Conservation (phyloP, 2,329 filamentous ascomycete species). For the Cladosporium sp. region DNA sequence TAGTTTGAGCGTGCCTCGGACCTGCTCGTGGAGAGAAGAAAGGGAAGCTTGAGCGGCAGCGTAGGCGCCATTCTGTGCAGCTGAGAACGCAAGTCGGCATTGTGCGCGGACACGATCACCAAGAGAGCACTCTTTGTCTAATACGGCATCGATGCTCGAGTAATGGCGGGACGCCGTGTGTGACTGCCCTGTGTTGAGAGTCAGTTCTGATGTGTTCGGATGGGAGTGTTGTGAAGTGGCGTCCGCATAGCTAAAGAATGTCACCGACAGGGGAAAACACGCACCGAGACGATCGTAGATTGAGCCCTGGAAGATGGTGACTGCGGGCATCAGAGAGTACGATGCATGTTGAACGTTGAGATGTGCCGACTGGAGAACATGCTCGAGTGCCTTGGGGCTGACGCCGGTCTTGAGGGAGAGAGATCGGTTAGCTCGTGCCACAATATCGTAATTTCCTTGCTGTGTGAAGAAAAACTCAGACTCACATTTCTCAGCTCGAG, state of each 20-base stretch:
- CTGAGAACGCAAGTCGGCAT: conserved; percentile 65
- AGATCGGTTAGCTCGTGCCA: too few relatives aligned
- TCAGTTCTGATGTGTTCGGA: not conserved
- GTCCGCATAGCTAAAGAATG: not conserved
- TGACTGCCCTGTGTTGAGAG: conserved; percentile 40
- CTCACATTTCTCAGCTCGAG: conserved; percentile 42
- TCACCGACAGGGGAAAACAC: conserved; percentile 31
- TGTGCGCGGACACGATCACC: conserved; percentile 76
- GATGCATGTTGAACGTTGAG: conserved; percentile 75
- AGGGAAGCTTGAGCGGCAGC: conserved; percentile 61
- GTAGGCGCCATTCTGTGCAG: conserved; percentile 65
- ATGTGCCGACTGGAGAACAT: conserved; percentile 77
- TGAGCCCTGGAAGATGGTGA: conserved; percentile 67
- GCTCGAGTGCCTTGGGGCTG: conserved; percentile 61
- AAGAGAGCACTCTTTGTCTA: conserved; percentile 59
- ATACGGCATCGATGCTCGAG: conserved; percentile 72
- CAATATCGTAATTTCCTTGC: too few relatives aligned
- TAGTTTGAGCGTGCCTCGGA: conserved; percentile 69
- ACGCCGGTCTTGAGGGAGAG: conserved; percentile 8
- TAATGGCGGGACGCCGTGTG: conserved; percentile 43
- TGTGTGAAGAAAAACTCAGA: not conserved
- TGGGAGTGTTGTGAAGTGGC: conserved; percentile 18
- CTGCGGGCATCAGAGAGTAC: conserved; percentile 66
- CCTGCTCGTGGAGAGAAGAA: conserved; percentile 56
- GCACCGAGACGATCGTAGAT: conserved; percentile 68